Evolutionary conservation across 495 filamentous ascomycete genomes (phyloP).

Genomic region (Evernia prunastri): DNA sequence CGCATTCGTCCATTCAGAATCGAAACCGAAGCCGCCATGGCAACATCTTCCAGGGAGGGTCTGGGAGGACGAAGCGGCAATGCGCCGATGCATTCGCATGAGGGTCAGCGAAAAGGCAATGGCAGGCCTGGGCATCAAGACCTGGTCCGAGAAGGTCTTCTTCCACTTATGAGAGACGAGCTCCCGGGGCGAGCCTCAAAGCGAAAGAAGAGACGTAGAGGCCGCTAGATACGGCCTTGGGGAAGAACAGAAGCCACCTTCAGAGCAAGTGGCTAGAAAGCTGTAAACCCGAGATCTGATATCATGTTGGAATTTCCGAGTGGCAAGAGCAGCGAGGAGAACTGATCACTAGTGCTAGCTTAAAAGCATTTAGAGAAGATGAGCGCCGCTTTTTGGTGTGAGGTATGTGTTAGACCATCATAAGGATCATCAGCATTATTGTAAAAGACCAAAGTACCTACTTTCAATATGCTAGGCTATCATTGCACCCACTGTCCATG

Average conservation of each 20-base stretch:
- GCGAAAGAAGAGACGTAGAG: slow-evolving; percentile 3
- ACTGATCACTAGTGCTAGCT: background rate
- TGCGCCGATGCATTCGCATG: background rate
- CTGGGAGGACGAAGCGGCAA: background rate
- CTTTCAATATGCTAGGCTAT: background rate
- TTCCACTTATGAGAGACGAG: background rate
- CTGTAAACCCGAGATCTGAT: too few relatives aligned
- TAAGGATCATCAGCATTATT: background rate
- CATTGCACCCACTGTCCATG: background rate
- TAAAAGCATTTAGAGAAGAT: background rate
- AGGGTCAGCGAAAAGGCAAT: background rate
- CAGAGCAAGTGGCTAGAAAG: background rate
- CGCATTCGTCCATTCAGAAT: background rate
- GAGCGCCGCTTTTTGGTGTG: background rate
- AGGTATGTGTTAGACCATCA: background rate
- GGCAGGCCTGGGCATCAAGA: background rate
- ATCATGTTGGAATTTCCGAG: background rate
- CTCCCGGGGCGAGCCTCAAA: background rate
- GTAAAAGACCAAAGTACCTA: background rate
- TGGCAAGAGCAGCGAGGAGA: background rate
- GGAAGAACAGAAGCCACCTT: background rate
- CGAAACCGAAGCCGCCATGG: background rate
- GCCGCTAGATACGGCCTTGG: background rate
- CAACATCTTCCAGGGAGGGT: background rate
- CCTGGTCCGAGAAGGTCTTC: background rate